Base-by-base conservation (phyloP, 305 asterid species). In the Withania somnifera region DNA sequence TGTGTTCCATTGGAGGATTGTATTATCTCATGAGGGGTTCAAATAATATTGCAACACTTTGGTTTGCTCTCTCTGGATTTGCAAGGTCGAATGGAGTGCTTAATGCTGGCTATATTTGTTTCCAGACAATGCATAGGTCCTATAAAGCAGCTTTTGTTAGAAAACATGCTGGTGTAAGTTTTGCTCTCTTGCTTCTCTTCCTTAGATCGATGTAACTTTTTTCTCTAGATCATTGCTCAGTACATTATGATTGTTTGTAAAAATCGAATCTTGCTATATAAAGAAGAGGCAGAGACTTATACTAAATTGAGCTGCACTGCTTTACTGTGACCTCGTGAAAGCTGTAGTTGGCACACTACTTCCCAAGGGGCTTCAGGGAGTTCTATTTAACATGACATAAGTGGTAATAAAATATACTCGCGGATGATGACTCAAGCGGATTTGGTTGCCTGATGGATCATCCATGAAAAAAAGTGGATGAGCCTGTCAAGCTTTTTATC, bases 31-130 rank as follows among this genome's bases (percentile, higher is more conserved):
- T 93, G 84, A 81, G 79, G 2, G 95, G 97, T 32, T 80, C 84
- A 36, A 85, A 85, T 84, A 88, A 87, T 78, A 67, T 78, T 77
- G 93, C 98, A 42, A 84, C 94, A 66, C 82, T 93, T 86, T 90
- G 91, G 88, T 84, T 96, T 88, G 98, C 97, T 11, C 91, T 96
- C 64, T 93, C 98, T 79, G 95, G 96, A 60, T 91, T 82, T 88
- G 94, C 94, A 47, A 91, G 98, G 86, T 94, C 99, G 58, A 94
- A 96, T 88, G 98, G 99, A 87, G 87, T 91, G 86, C 93, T 96
- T 85, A 93, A 90, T 83, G 98, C 94, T 0, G 97, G 98, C 78
- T 96, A 93, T 85, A 85, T 93, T 61, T 89, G 97, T 82, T 94
- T 86, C 87, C 90, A 84, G 77, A 85, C 90, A 61, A 90, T 93